Conservation (phyloP, 2,329 filamentous ascomycete species). For the Sclerotinia nivalis region DNA sequence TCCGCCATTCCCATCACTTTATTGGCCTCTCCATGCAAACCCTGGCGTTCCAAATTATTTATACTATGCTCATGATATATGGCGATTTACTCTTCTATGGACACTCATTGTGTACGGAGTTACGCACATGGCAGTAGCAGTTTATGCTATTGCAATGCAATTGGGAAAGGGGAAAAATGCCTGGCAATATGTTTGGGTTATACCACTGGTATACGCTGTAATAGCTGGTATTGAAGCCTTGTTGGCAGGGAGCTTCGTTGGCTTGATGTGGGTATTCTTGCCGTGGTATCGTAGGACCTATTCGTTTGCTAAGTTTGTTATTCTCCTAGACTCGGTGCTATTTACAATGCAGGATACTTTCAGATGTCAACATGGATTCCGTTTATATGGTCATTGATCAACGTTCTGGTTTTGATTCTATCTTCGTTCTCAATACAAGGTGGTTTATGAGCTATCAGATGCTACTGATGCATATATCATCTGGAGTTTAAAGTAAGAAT, state of each 20-base stretch:
- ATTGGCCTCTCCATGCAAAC: conserved; percentile 56
- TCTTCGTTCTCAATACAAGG: conserved; percentile 73
- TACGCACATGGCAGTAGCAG: conserved; percentile 58
- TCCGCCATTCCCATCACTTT: conserved; percentile 67
- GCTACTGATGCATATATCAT: not conserved
- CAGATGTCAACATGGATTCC: conserved; percentile 75
- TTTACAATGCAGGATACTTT: conserved; percentile 69
- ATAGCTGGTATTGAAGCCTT: conserved; percentile 64
- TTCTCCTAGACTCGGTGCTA: conserved; percentile 53
- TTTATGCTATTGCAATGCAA: conserved; percentile 62
- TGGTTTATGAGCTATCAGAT: conserved; percentile 52
- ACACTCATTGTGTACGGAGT: conserved; percentile 64
- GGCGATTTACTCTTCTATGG: conserved; percentile 70
- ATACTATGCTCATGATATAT: conserved; percentile 64
- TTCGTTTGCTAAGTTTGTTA: conserved; percentile 1
- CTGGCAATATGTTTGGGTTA: conserved; percentile 52
- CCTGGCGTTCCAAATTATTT: conserved; percentile 51
- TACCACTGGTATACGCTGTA: conserved; percentile 59
- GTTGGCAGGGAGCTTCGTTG: conserved; percentile 66
- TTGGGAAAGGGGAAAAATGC: conserved; percentile 42
- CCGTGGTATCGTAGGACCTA: not conserved
- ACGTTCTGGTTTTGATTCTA: conserved; percentile 65
- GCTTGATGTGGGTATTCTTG: conserved; percentile 56
- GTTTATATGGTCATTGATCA: conserved; percentile 68
- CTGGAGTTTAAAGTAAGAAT: not conserved